Evolutionary conservation across 352 stramenopile genomes (phyloP).

Genomic region (Phytophthora citricola): DNA sequence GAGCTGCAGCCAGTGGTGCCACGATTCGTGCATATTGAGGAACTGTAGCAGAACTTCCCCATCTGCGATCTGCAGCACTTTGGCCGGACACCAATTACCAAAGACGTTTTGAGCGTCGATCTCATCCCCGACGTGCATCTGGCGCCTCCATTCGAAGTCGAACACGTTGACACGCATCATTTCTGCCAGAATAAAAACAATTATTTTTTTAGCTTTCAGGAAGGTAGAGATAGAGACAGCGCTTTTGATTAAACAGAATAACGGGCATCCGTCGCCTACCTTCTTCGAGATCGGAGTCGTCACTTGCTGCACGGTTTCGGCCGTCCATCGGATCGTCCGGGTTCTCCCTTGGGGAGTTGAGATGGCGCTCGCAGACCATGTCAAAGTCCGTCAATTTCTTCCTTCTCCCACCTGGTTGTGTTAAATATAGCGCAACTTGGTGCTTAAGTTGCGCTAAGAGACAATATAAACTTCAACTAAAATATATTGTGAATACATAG

Average conservation of each 20-base stretch:
- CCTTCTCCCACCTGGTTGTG: background rate
- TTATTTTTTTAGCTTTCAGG: slow-evolving; percentile 11
- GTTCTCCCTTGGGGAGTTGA: slow-evolving; percentile 11
- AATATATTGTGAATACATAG: too few species aligned
- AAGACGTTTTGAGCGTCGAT: slow-evolving; percentile 86
- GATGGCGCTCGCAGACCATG: slow-evolving; percentile 68
- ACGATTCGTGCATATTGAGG: slow-evolving; percentile 85
- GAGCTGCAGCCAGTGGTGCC: slow-evolving; percentile 68
- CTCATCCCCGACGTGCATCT: slow-evolving; percentile 67
- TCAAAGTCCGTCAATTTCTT: background rate
- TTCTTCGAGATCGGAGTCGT: slow-evolving; percentile 85
- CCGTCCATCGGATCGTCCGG: slow-evolving; percentile 37
- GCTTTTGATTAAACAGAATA: background rate
- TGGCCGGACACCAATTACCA: slow-evolving; percentile 84
- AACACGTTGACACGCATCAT: slow-evolving; percentile 84
- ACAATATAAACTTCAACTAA: slow-evolving; percentile 4
- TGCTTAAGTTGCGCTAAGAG: background rate
- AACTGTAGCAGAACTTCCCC: slow-evolving; percentile 74
- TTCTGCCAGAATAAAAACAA: slow-evolving; percentile 41
- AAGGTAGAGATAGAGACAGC: slow-evolving; percentile 5
- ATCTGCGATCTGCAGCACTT: slow-evolving; percentile 61
- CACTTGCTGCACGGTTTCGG: slow-evolving; percentile 37
- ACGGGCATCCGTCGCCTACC: slow-evolving; percentile 31
- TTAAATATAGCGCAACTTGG: background rate
- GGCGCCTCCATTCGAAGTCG: slow-evolving; percentile 74